Percentiles rank a stretch among this genome's conserved stretches.
These are phyloP conservation scores for Oenanthe sinensis DNA, from an alignment of 129 eudicot genomes.

Conservation along the genomic window DNA sequence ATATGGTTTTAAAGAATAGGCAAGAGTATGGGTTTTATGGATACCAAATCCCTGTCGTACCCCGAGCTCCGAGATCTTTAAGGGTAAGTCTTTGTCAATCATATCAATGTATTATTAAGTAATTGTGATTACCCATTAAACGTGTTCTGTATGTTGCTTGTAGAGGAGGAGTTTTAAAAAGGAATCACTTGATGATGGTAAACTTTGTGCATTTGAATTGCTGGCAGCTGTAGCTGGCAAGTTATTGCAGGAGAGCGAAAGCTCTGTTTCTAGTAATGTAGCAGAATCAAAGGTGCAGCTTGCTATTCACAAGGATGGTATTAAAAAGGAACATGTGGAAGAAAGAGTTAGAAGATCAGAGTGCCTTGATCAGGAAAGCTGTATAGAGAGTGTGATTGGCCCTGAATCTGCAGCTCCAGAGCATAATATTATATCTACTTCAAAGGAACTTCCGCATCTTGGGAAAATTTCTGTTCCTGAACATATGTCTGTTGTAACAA, in stretches of 20 bases:
- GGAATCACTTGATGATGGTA: conserved; percentile 32
- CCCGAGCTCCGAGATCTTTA: conserved; percentile 84
- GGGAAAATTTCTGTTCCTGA: conserved; percentile 41
- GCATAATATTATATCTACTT: conserved; percentile 20
- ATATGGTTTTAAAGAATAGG: conserved; percentile 70
- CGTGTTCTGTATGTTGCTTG: conserved; percentile 16
- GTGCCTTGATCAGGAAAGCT: conserved; percentile 75
- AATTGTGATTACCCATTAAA: background rate
- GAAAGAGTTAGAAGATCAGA: conserved; percentile 43
- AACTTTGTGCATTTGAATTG: conserved; percentile 79
- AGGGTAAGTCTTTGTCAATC: conserved; percentile 44
- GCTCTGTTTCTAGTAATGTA: conserved; percentile 76
- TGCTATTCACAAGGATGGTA: conserved; percentile 19
- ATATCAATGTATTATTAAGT: background rate
- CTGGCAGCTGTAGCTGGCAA: conserved; percentile 97
- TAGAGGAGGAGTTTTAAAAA: conserved; percentile 48
- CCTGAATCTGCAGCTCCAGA: conserved; percentile 37
- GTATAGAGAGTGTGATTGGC: conserved; percentile 54
- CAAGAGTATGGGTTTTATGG: conserved; percentile 53
- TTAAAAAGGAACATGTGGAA: conserved; percentile 41
- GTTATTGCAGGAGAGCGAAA: conserved; percentile 79
- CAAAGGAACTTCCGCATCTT: conserved; percentile 31
- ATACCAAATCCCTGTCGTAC: conserved; percentile 54
- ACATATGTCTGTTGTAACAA: conserved; percentile 36
- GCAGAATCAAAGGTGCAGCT: conserved; percentile 38